Base-by-base conservation (phyloP, 1,284 basidiomycete species). In the Trichosporon ovoides region DNA sequence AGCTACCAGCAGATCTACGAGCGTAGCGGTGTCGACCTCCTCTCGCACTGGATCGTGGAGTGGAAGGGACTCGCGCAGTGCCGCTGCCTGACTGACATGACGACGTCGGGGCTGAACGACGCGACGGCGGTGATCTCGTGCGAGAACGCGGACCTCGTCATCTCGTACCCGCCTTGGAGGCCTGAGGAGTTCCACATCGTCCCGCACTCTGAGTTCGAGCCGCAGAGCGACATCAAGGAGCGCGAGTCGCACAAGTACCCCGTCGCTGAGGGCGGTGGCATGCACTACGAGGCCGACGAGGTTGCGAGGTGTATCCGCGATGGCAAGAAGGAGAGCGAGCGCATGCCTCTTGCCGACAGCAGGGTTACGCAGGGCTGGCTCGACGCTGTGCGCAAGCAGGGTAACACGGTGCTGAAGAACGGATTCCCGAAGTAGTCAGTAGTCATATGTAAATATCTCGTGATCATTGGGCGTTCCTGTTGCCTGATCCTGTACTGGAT, bases 281-380 rank as follows among this genome's bases (percentile, higher is more conserved):
- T 77, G 76, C 67, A 72, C 33, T 78, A 75, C 62, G 73, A 78
- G 62, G 77, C 75, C 11, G 75, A 77, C 60, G 91, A 92, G 63
- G 89, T 91, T n/a, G 91, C 89, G 14, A 76, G 88, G 52, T 89
- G 87, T 68, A 78, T 93, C 19, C 77, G 85, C 50, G 87, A 87
- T 57, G 87, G 87, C 7, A 88, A 87, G 77, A 77, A 78, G n/a
- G 84, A 91, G 76, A 89, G 87, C 66, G 80, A 80, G 7, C 67
- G 83, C 24, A 91, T 89, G 87, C 82, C 83, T 1, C 85, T 86
- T 62, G 83, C 84, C 38, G 89, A 89, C 79, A 90, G 86, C 69
- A 67, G 87, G 62, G 68, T 91, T 62, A 83, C 87, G 63, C 91
- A 91, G 85, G 79, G 83, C 36, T 83, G 89, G 59, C 88, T 92